Percentiles rank a stretch among this genome's conserved stretches.
phyloP scores from a whole-genome alignment of 129 eudicot genomes.

The Sambucus nigra region DNA sequence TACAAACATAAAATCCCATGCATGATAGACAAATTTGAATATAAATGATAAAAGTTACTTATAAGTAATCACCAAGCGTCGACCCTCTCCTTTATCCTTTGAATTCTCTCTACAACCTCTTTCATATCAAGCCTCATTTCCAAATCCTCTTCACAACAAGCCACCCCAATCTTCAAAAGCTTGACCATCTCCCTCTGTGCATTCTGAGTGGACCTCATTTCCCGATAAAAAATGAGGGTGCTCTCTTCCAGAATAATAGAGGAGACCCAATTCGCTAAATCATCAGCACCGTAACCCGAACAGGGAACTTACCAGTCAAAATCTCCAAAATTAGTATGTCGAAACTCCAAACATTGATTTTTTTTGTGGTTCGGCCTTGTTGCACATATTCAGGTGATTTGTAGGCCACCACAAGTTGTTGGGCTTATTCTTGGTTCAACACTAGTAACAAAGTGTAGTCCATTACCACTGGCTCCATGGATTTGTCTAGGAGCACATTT shows the following conservation, averaged over 20 bases:
- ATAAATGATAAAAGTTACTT: too few species aligned
- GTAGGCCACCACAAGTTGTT: slow-evolving; percentile 9
- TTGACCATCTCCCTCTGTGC: slow-evolving; percentile 9
- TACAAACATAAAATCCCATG: too few species aligned
- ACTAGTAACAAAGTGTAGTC: slow-evolving; percentile 21
- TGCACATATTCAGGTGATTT: slow-evolving; percentile 23
- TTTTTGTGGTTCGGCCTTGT: slow-evolving; percentile 12
- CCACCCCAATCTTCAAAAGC: slow-evolving; percentile 19
- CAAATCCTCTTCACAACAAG: slow-evolving; percentile 20
- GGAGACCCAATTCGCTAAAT: slow-evolving; percentile 14
- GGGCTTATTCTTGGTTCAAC: slow-evolving; percentile 14
- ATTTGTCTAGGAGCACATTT: slow-evolving; percentile 22
- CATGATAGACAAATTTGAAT: too few species aligned
- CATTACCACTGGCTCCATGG: slow-evolving; percentile 14
- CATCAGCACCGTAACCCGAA: slow-evolving; percentile 1
- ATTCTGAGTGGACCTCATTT: slow-evolving; percentile 1
- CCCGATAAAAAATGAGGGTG: slow-evolving; percentile 8
- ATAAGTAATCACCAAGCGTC: too few species aligned
- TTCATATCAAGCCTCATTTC: slow-evolving; percentile 20
- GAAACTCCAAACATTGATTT: slow-evolving; percentile 26
- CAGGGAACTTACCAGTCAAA: slow-evolving; percentile 13
- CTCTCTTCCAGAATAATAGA: slow-evolving; percentile 4
- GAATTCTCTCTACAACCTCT: slow-evolving; percentile 12
- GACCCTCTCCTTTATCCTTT: slow-evolving; percentile 7
- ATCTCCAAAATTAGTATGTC: slow-evolving; percentile 21